Conservation (phyloP, 768 basidiomycete genomes). For the Gymnopilus junonius region DNA sequence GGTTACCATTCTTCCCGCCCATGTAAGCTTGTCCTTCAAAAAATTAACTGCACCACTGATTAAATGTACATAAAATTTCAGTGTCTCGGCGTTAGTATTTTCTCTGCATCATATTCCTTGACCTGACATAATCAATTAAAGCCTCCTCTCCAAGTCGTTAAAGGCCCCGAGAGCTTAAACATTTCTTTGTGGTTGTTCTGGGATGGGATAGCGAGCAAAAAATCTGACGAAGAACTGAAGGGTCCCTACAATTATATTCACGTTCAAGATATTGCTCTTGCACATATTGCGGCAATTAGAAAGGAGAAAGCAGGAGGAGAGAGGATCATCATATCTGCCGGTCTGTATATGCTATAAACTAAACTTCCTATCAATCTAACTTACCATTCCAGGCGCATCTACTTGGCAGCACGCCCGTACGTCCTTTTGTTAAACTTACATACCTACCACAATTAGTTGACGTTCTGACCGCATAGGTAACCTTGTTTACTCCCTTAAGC, state of each 20-base stretch:
- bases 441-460: neutral
- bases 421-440: neutral
- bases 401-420: neutral
- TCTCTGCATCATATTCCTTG: conserved; percentile 29
- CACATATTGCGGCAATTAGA: conserved; percentile 54
- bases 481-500: neutral
- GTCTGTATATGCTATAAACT: neutral
- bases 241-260: conserved; percentile 39
- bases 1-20: conserved; percentile 53
- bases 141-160: conserved; percentile 8
- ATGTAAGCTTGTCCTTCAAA: neutral
- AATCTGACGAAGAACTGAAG: conserved; percentile 18
- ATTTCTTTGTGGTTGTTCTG: conserved; percentile 14
- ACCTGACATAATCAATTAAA: conserved; percentile 12
- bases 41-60: neutral
- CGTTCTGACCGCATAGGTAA: neutral
- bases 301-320: conserved; percentile 53
- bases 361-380: neutral
- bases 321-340: conserved; percentile 49
- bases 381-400: neutral
- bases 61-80: neutral
- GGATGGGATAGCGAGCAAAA: conserved; percentile 12
- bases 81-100: conserved; percentile 21
- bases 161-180: conserved; percentile 5
- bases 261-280: conserved; percentile 54